Percentiles rank a stretch among this genome's conserved stretches.
phyloP scores from a whole-genome alignment of 169 alveolate species.

The Sarcocystis neurona region DNA sequence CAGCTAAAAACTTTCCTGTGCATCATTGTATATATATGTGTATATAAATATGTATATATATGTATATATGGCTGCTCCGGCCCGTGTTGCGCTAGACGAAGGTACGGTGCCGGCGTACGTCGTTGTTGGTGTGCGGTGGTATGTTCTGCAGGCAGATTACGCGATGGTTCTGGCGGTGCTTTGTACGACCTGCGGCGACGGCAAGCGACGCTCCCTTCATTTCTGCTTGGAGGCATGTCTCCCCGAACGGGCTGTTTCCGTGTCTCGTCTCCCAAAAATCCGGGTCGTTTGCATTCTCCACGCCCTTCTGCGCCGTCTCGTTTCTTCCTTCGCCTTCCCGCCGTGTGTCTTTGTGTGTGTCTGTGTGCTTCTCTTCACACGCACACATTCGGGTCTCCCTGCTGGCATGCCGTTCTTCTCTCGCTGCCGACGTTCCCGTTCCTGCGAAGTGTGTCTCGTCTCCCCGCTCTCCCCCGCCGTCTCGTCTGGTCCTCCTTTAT shows the following conservation, averaged over 20 bases:
- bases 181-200: conserved; percentile 63
- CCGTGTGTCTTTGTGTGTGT: neutral
- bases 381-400: too few relatives aligned
- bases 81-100: neutral
- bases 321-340: neutral
- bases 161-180: conserved; percentile 63
- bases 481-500: neutral
- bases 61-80: too few relatives aligned
- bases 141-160: conserved; percentile 50
- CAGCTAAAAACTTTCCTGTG: too few relatives aligned
- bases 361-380: neutral
- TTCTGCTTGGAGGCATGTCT: conserved; percentile 57
- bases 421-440: too few relatives aligned
- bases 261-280: neutral
- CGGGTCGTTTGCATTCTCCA: neutral
- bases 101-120: neutral
- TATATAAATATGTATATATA: too few relatives aligned
- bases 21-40: too few relatives aligned
- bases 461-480: too few relatives aligned
- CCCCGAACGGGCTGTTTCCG: neutral
- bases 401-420: too few relatives aligned
- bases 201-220: conserved; percentile 58
- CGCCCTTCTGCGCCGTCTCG: too few relatives aligned
- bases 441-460: too few relatives aligned
- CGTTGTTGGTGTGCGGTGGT: conserved; percentile 9